A percentile compares a stretch with the other conserved stretches of the same genome.
phyloP scores from a whole-genome alignment of 345 rosid genomes.

The Salix udensis region DNA sequence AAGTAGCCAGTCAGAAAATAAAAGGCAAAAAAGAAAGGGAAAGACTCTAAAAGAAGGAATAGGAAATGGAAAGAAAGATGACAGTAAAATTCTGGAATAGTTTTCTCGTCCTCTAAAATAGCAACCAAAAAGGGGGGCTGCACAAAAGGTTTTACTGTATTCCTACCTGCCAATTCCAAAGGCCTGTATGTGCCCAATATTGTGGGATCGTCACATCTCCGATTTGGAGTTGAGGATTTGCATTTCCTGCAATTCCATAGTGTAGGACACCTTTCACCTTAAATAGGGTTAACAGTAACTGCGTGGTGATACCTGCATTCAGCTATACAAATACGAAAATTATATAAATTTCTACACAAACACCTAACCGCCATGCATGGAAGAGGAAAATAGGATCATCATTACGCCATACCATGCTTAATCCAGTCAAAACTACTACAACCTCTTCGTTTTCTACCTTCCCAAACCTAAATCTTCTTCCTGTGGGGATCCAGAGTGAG shows the following conservation, averaged over 20 bases:
- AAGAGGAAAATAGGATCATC: not conserved
- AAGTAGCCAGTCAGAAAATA: too few relatives aligned
- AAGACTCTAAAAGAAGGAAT: too few relatives aligned
- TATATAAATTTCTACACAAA: not conserved
- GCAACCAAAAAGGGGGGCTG: too few relatives aligned
- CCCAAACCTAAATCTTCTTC: conserved; percentile 63
- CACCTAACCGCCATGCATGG: not conserved
- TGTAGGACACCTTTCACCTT: conserved; percentile 62
- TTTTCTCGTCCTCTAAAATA: too few relatives aligned
- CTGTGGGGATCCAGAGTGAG: conserved; percentile 20
- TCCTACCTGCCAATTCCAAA: conserved; percentile 77
- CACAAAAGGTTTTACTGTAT: too few relatives aligned
- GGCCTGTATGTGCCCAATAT: conserved; percentile 67
- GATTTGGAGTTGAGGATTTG: conserved; percentile 24
- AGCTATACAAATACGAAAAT: conserved; percentile 29
- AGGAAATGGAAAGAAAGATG: too few relatives aligned
- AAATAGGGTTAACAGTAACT: conserved; percentile 49
- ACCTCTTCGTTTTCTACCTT: conserved; percentile 37
- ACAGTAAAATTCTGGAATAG: too few relatives aligned
- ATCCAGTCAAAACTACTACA: conserved; percentile 60
- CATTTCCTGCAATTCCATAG: conserved; percentile 64
- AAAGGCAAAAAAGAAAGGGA: too few relatives aligned
- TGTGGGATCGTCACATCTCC: conserved; percentile 33
- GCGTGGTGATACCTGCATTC: conserved; percentile 65
- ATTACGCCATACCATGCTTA: conserved; percentile 49